phyloP scores from a whole-genome alignment of 805 yeast genomes.

The Candida cerambycidarum region DNA sequence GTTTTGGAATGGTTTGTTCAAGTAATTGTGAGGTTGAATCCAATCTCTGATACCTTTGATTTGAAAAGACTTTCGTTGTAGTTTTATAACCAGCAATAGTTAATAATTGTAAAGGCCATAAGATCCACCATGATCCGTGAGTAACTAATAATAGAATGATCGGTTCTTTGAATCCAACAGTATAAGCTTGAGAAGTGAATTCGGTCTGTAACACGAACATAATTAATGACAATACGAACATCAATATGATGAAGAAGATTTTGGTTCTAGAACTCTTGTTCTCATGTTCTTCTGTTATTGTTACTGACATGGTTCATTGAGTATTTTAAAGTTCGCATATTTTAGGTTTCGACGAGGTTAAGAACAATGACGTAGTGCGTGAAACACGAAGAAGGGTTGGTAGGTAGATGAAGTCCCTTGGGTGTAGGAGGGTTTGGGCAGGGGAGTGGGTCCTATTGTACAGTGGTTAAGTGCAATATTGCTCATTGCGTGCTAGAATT shows the following conservation, averaged over 20 bases:
- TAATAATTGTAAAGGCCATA: conserved; percentile 69
- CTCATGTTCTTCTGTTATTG: conserved; percentile 6
- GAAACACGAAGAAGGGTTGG: too few relatives aligned
- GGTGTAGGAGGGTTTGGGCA: too few relatives aligned
- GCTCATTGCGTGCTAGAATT: too few relatives aligned
- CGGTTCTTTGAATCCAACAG: conserved; percentile 64
- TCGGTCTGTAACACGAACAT: conserved; percentile 82
- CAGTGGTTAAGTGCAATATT: too few relatives aligned
- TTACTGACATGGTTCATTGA: conserved; percentile 9
- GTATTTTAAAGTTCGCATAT: too few relatives aligned
- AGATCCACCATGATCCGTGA: conserved; percentile 73
- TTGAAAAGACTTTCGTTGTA: background rate
- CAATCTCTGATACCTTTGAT: conserved; percentile 9
- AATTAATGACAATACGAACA: conserved; percentile 38
- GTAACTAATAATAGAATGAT: conserved; percentile 63
- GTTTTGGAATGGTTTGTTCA: conserved; percentile 5
- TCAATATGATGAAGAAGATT: conserved; percentile 30
- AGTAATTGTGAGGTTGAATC: conserved; percentile 12
- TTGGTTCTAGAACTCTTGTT: conserved; percentile 35
- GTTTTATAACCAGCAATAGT: conserved; percentile 24
- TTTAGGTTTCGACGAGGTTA: conserved; percentile 7
- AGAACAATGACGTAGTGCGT: conserved; percentile 4
- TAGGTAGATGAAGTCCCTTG: too few relatives aligned
- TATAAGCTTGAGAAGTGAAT: conserved; percentile 67
- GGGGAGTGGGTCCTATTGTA: too few relatives aligned